Conservation (phyloP, 1,284 basidiomycete genomes). For the Ustilago vetiveriae region DNA sequence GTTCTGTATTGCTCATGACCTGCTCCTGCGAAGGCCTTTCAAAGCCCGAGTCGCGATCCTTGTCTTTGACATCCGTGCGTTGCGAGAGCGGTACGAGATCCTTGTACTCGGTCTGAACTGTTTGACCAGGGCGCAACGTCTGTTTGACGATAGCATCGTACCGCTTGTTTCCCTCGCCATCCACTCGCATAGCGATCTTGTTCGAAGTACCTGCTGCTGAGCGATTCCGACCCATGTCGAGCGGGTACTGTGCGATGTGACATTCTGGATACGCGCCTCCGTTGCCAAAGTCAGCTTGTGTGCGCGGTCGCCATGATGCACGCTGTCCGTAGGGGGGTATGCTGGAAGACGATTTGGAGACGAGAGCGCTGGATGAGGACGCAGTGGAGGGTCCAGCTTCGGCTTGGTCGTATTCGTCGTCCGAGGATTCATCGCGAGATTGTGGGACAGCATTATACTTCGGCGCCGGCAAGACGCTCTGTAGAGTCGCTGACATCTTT, state of each 20-base stretch:
- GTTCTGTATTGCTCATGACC: conserved; percentile 85
- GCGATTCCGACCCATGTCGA: conserved; percentile 91
- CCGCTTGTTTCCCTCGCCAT: conserved; percentile 92
- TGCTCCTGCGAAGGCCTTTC: conserved; percentile 92
- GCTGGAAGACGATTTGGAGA: conserved; percentile 13
- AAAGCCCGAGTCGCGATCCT: conserved; percentile 73
- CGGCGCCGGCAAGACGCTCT: conserved; percentile 49
- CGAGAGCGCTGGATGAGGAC: conserved; percentile 10
- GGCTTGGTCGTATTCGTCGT: conserved; percentile 15
- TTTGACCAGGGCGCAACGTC: conserved; percentile 84
- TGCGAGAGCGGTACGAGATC: conserved; percentile 93
- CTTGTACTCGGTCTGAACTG: conserved; percentile 93
- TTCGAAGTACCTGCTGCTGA: conserved; percentile 71
- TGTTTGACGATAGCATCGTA: conserved; percentile 97
- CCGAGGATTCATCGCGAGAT: conserved; percentile 10
- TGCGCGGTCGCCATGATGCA: conserved; percentile 84
- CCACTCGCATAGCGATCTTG: conserved; percentile 88
- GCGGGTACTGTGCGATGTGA: conserved; percentile 94
- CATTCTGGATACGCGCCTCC: conserved; percentile 97
- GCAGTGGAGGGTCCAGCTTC: conserved; percentile 25
- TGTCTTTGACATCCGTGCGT: conserved; percentile 81
- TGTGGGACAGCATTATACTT: conserved; percentile 14
- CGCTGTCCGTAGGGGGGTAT: conserved; percentile 85
- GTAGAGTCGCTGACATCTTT: conserved; percentile 45
- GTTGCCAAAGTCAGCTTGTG: conserved; percentile 85